phyloP scores from a whole-genome alignment of 768 basidiomycete species.

The Amanita exitialis region DNA sequence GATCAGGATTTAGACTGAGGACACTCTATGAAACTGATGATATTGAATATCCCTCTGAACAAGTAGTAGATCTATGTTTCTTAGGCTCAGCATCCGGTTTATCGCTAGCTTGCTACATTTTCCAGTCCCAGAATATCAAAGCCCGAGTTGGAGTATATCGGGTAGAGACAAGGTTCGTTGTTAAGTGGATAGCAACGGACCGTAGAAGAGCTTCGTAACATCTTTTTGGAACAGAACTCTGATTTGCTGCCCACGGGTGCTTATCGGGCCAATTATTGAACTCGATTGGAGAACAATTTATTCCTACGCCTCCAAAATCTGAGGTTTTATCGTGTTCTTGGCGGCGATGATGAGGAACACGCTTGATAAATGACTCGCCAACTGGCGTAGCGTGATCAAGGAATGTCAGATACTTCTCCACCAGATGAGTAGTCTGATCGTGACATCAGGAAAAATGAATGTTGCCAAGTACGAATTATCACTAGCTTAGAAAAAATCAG shows the following conservation, averaged over 20 bases:
- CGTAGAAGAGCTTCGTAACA: conserved; percentile 20
- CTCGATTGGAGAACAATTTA: conserved; percentile 25
- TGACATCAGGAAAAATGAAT: too few relatives aligned
- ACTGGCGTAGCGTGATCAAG: conserved; percentile 27
- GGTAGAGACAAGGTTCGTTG: conserved; percentile 33
- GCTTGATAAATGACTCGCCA: conserved; percentile 32
- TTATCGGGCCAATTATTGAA: conserved; percentile 32
- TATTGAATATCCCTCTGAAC: conserved; percentile 35
- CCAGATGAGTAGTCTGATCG: too few relatives aligned
- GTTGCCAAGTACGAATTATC: too few relatives aligned
- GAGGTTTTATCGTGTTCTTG: background rate
- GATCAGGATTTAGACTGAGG: conserved; percentile 30
- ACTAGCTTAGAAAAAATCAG: too few relatives aligned
- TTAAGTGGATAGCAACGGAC: conserved; percentile 28
- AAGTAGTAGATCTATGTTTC: conserved; percentile 32
- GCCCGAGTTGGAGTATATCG: conserved; percentile 71
- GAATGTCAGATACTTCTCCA: too few relatives aligned
- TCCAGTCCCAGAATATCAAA: conserved; percentile 64
- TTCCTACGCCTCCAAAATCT: conserved; percentile 20
- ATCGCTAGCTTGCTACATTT: conserved; percentile 34
- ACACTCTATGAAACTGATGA: too few relatives aligned
- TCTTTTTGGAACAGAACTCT: conserved; percentile 17
- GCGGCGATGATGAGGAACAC: conserved; percentile 9
- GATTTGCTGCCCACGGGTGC: conserved; percentile 1
- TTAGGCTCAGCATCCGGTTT: conserved; percentile 16